Evolutionary conservation across 352 stramenopile genomes (phyloP).

Genomic region (Phytophthora rubi): DNA sequence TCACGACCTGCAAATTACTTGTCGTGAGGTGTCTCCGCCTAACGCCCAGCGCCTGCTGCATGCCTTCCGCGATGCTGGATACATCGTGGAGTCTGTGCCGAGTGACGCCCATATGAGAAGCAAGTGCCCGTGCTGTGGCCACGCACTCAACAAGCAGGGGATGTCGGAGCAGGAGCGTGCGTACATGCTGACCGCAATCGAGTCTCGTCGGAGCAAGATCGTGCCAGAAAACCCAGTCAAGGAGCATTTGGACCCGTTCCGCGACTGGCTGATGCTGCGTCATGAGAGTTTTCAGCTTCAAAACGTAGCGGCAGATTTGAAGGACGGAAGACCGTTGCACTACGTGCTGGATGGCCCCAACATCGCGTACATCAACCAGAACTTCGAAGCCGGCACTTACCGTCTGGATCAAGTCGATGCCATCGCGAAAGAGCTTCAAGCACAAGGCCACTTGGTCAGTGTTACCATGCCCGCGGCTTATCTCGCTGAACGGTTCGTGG

Average conservation of each 20-base stretch:
- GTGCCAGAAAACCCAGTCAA: slow-evolving; percentile 47
- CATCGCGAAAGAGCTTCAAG: slow-evolving; percentile 86
- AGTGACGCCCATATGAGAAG: slow-evolving; percentile 51
- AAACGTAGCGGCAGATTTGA: slow-evolving; percentile 28
- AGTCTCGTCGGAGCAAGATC: slow-evolving; percentile 59
- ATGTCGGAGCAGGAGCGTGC: slow-evolving; percentile 46
- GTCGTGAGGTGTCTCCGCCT: slow-evolving; percentile 55
- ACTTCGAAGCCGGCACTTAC: slow-evolving; percentile 92
- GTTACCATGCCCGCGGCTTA: slow-evolving; percentile 80
- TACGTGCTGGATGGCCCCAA: slow-evolving; percentile 98
- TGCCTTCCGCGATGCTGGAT: slow-evolving; percentile 49
- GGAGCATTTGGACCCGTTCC: slow-evolving; percentile 69
- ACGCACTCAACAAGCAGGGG: slow-evolving; percentile 50
- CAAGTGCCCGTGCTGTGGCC: slow-evolving; percentile 49
- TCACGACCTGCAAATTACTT: slow-evolving; percentile 60
- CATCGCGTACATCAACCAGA: slow-evolving; percentile 97
- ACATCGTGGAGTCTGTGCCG: slow-evolving; percentile 39
- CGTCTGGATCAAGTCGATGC: slow-evolving; percentile 96
- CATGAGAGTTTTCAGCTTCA: slow-evolving; percentile 38
- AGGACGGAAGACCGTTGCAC: slow-evolving; percentile 48
- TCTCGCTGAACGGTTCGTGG: slow-evolving; percentile 65
- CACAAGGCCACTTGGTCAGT: slow-evolving; percentile 76
- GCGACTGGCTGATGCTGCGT: slow-evolving; percentile 61
- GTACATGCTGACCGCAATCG: slow-evolving; percentile 63
- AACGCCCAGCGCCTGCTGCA: slow-evolving; percentile 55